Percentiles rank a stretch among this genome's conserved stretches.
phyloP scores from a whole-genome alignment of 1,284 basidiomycete species.

The Trametes sp. region DNA sequence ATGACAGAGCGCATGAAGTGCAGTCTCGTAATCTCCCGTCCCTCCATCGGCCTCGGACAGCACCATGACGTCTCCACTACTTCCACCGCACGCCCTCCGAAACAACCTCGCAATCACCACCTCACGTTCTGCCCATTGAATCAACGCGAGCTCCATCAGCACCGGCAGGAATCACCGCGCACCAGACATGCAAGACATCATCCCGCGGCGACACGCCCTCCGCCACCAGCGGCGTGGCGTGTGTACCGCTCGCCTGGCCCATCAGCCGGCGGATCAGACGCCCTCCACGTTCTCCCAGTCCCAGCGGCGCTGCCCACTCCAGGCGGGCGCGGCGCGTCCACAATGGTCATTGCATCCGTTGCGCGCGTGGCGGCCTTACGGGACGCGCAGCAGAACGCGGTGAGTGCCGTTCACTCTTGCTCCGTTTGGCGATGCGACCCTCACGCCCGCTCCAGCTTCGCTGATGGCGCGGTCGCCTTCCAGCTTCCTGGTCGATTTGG shows the following conservation, averaged over 20 bases:
- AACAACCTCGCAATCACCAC: not conserved
- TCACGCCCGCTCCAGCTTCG: constrained; percentile 2
- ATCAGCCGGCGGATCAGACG: not conserved
- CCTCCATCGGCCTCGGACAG: not conserved
- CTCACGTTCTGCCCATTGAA: not conserved
- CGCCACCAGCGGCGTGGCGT: not conserved
- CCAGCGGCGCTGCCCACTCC: not conserved
- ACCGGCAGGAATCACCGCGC: not conserved
- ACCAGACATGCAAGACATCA: not conserved
- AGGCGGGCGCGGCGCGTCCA: not conserved
- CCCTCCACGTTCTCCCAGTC: not conserved
- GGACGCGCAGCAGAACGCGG: not conserved
- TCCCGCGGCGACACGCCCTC: not conserved
- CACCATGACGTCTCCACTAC: not conserved
- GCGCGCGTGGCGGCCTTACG: not conserved
- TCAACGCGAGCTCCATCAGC: not conserved
- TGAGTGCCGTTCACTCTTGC: not conserved
- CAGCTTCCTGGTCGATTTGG: not conserved
- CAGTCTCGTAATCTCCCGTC: not conserved
- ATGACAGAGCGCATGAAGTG: not conserved
- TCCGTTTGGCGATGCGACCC: not conserved
- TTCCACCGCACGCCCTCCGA: not conserved
- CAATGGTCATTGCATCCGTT: not conserved
- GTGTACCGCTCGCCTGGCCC: not conserved
- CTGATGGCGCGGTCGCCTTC: not conserved